phyloP scores from a whole-genome alignment of 225 moss, liverwort and hornwort species.

The Sphagnum contortum region DNA sequence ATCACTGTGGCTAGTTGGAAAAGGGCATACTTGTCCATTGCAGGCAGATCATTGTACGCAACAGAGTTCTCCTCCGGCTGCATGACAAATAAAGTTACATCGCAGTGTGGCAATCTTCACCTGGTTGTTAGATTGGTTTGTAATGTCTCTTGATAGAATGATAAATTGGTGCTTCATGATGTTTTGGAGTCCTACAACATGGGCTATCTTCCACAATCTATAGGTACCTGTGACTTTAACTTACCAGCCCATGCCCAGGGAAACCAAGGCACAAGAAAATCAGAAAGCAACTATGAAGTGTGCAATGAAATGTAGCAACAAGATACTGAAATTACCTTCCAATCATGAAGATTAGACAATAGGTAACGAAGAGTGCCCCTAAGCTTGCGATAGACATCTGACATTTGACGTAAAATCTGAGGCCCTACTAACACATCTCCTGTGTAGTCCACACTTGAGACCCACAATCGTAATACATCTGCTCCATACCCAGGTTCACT shows the following conservation, averaged over 20 bases:
- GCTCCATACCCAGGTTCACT: constrained; percentile 93
- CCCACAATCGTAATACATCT: constrained; percentile 94
- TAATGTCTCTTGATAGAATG: too few relatives aligned
- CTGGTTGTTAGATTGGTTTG: too few relatives aligned
- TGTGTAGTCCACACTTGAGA: constrained; percentile 94
- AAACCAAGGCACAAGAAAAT: too few relatives aligned
- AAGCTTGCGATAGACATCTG: constrained; percentile 91
- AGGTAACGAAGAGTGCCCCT: constrained; percentile 94
- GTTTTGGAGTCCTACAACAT: too few relatives aligned
- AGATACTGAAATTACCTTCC: constrained; percentile 37
- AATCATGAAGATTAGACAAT: constrained; percentile 95
- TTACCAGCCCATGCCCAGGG: too few relatives aligned
- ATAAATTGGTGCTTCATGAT: too few relatives aligned
- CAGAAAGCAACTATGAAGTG: too few relatives aligned
- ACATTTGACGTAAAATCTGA: constrained; percentile 80
- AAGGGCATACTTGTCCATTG: constrained; percentile 83
- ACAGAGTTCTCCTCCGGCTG: constrained; percentile 58
- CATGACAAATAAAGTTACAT: constrained; percentile 2
- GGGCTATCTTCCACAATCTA: too few relatives aligned
- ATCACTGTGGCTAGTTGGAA: constrained; percentile 64
- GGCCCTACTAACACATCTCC: constrained; percentile 90
- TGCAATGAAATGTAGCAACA: background rate
- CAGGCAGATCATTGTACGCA: constrained; percentile 63
- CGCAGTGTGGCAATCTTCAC: too few relatives aligned
- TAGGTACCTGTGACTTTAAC: too few relatives aligned